Evolutionary conservation across 169 alveolate species (phyloP).

Genomic region (Plasmodium fragile): DNA sequence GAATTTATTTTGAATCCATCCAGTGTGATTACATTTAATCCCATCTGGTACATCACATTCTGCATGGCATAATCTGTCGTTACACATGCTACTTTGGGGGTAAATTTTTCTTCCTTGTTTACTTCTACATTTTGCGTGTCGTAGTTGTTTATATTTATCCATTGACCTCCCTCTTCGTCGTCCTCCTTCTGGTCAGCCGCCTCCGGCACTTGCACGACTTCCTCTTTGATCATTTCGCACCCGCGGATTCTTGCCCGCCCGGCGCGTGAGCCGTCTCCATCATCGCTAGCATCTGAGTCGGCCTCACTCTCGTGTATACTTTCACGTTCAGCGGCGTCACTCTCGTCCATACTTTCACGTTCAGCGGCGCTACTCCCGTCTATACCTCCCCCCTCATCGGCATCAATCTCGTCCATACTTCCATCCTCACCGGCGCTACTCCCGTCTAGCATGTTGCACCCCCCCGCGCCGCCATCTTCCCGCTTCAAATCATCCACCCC

Average conservation of each 20-base stretch:
- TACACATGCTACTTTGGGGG: constrained; percentile 84
- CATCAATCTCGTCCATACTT: neutral
- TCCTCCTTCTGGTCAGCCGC: neutral
- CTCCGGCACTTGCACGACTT: constrained; percentile 38
- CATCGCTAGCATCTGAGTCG: neutral
- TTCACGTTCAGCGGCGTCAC: neutral
- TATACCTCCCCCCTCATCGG: neutral
- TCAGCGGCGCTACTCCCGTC: neutral
- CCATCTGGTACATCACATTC: constrained; percentile 92
- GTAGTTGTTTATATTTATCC: constrained; percentile 58
- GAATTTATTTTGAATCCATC: constrained; percentile 90
- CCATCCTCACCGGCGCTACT: neutral
- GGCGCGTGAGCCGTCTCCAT: neutral
- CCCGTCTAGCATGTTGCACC: neutral
- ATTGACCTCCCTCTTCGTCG: constrained; percentile 43
- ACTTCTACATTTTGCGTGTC: constrained; percentile 32
- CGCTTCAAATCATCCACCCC: neutral
- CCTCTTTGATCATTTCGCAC: constrained; percentile 40
- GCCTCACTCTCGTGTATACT: neutral
- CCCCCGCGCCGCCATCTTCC: neutral
- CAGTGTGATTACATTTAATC: constrained; percentile 89
- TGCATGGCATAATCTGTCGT: constrained; percentile 95
- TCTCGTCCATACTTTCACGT: neutral
- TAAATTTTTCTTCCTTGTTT: constrained; percentile 47
- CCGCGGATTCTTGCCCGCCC: constrained; percentile 6